A percentile compares a stretch with the other conserved stretches of the same genome.
Conservation (phyloP, 2,329 filamentous ascomycete species). For the Colletotrichum agaves region DNA sequence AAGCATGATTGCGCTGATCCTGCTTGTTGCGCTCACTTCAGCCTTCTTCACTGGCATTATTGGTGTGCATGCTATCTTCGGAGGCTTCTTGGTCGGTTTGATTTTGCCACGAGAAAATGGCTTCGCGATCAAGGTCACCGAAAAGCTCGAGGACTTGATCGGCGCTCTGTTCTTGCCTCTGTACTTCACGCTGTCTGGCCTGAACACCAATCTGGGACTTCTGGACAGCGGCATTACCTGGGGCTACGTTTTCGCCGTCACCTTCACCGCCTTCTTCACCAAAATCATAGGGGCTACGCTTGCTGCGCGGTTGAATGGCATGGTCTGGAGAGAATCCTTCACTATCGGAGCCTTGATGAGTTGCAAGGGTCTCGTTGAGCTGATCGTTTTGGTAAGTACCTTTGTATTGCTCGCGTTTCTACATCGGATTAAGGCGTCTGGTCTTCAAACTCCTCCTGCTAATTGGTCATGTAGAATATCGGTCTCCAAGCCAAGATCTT, state of each 20-base stretch:
- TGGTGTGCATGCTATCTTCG: slow-evolving; percentile 94
- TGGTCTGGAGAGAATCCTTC: slow-evolving; percentile 91
- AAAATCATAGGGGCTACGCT: slow-evolving; percentile 87
- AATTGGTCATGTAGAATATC: slow-evolving; percentile 60
- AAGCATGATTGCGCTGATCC: slow-evolving; percentile 82
- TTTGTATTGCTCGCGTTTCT: background rate
- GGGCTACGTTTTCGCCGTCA: slow-evolving; percentile 89
- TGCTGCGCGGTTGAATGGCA: slow-evolving; percentile 78
- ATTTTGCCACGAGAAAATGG: slow-evolving; percentile 92
- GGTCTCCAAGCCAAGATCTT: slow-evolving; percentile 86
- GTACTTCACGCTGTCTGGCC: slow-evolving; percentile 91
- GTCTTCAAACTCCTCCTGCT: too few relatives aligned
- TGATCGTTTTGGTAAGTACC: slow-evolving; percentile 85
- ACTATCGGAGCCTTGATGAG: slow-evolving; percentile 93
- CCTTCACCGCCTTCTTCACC: slow-evolving; percentile 81
- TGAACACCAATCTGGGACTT: slow-evolving; percentile 88
- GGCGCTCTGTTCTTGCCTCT: slow-evolving; percentile 85
- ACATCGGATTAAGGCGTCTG: background rate
- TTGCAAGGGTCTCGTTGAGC: slow-evolving; percentile 93
- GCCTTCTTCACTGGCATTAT: slow-evolving; percentile 91
- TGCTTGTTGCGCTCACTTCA: slow-evolving; percentile 81
- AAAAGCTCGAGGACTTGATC: slow-evolving; percentile 94
- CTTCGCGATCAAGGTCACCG: slow-evolving; percentile 89
- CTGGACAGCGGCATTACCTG: slow-evolving; percentile 85
- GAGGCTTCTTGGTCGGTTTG: slow-evolving; percentile 87